Conservation (phyloP, 179 eudicot species). For the Corrigiola litoralis region DNA sequence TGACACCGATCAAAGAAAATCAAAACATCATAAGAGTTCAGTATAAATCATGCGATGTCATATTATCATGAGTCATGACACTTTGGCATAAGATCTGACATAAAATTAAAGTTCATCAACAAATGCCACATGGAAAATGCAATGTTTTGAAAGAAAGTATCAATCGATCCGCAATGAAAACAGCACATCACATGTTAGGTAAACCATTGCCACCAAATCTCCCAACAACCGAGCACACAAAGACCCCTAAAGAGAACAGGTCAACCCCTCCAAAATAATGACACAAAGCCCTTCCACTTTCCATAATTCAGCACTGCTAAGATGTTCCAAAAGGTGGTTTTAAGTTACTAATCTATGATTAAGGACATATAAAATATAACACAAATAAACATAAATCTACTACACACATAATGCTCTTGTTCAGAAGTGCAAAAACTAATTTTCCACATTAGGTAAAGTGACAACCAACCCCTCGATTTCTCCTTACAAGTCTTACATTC, state of each 20-base stretch:
- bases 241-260: neutral
- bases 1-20: no score
- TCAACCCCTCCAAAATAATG: neutral
- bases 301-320: neutral
- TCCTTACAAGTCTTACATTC: no score
- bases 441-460: no score
- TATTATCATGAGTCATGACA: constrained; percentile 7
- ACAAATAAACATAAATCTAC: no score
- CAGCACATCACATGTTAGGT: neutral
- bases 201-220: neutral
- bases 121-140: neutral
- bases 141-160: neutral
- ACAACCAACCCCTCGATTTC: no score
- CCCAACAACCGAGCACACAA: neutral
- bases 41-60: neutral
- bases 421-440: no score
- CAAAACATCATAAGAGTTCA: neutral
- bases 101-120: neutral
- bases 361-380: neutral
- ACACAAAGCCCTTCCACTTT: neutral
- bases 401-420: no score
- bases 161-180: neutral
- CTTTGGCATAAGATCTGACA: neutral
- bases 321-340: neutral
- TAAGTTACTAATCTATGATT: neutral